Evolutionary conservation across 305 asterid species (phyloP).

Genomic region (Solanum hybrid): DNA sequence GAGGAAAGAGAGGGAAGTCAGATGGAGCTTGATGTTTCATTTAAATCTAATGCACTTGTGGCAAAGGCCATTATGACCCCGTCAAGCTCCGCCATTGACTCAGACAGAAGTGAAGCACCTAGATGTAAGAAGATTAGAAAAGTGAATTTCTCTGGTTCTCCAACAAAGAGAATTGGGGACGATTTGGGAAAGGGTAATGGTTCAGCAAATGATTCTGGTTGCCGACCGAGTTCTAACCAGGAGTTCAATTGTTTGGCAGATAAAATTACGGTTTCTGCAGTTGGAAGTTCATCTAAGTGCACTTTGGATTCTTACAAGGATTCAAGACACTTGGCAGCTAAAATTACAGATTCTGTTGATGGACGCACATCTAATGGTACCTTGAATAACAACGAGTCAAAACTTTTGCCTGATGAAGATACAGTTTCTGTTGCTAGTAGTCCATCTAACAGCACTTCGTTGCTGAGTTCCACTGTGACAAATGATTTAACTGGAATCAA

Average conservation of each 20-base stretch:
- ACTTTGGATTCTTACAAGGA: constrained; percentile 22
- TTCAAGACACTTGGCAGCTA: constrained; percentile 16
- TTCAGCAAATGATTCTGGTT: constrained; percentile 19
- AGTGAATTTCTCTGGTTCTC: constrained; percentile 19
- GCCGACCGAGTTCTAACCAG: constrained; percentile 21
- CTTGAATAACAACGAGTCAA: background rate
- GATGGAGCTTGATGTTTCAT: constrained; percentile 70
- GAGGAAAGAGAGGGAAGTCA: constrained; percentile 47
- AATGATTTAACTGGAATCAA: constrained; percentile 11
- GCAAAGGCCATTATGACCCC: constrained; percentile 66
- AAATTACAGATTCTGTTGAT: constrained; percentile 16
- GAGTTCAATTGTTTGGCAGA: constrained; percentile 19
- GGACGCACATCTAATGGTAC: constrained; percentile 8
- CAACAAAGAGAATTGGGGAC: constrained; percentile 18
- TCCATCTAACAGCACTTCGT: background rate
- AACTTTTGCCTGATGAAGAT: background rate
- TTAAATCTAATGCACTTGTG: constrained; percentile 71
- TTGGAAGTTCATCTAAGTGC: constrained; percentile 14
- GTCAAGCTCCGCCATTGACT: constrained; percentile 28
- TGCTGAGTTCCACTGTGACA: background rate
- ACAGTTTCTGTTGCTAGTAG: background rate
- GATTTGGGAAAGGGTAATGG: constrained; percentile 14
- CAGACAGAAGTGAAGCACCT: constrained; percentile 11
- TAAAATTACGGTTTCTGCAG: constrained; percentile 11
- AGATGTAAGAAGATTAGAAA: constrained; percentile 23